These are phyloP conservation scores for Colletotrichum sansevieriae DNA, from an alignment of 2,329 filamentous ascomycete species.

Conservation along the genomic window DNA sequence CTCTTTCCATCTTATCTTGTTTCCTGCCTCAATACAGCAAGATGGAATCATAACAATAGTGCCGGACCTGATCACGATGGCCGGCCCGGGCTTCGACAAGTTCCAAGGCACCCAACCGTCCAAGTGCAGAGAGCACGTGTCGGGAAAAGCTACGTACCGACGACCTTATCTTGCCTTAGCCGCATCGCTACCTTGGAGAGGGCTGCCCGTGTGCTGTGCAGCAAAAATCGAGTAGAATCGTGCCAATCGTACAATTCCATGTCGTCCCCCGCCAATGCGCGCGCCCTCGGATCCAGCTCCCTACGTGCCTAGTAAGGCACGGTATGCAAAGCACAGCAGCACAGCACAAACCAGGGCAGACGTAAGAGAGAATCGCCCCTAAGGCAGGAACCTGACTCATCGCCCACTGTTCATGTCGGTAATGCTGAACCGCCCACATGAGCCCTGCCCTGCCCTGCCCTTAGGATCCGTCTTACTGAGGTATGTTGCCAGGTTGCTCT, in stretches of 20 bases:
- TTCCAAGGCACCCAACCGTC: conserved; percentile 3
- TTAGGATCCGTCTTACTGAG: not conserved
- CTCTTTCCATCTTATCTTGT: conserved; percentile 5
- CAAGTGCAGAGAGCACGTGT: conserved; percentile 39
- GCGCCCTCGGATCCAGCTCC: conserved; percentile 14
- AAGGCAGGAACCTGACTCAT: conserved; percentile 19
- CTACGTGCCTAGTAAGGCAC: too few relatives aligned
- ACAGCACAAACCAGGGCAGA: conserved; percentile 22
- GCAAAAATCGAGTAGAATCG: conserved; percentile 18
- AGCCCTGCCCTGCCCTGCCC: conserved; percentile 23
- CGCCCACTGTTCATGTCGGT: conserved; percentile 1
- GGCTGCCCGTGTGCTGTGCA: conserved; percentile 30
- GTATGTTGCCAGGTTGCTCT: not conserved
- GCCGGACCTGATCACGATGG: conserved; percentile 2
- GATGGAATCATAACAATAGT: conserved; percentile 9
- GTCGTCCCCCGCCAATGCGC: conserved; percentile 33
- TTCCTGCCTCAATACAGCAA: not conserved
- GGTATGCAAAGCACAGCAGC: conserved; percentile 20
- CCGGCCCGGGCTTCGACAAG: not conserved
- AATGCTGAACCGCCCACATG: conserved; percentile 28
- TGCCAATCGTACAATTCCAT: conserved; percentile 27
- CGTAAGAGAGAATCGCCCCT: conserved; percentile 4
- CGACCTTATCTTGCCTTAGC: conserved; percentile 21
- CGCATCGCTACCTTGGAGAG: conserved; percentile 9
- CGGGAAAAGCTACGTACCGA: not conserved